phyloP scores from a whole-genome alignment of 2,329 filamentous ascomycete genomes.

The Phoma sp. region DNA sequence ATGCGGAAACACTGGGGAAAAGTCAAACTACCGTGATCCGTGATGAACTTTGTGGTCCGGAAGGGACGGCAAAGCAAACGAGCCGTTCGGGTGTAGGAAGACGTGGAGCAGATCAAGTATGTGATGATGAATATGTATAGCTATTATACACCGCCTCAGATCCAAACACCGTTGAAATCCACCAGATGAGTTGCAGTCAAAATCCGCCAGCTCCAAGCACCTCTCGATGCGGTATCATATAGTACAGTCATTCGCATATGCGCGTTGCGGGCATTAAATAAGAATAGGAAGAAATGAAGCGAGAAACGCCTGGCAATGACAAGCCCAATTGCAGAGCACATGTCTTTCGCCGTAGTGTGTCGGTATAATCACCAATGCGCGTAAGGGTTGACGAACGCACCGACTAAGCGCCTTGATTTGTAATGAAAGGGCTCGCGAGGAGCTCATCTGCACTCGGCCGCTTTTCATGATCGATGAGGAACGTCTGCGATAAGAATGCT shows the following conservation, averaged over 20 bases:
- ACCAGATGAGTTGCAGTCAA: slow-evolving; percentile 3
- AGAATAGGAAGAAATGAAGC: neutral
- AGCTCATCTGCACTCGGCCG: slow-evolving; percentile 91
- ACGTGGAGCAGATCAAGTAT: neutral
- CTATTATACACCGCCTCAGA: slow-evolving; percentile 5
- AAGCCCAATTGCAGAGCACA: neutral
- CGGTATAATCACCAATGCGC: neutral
- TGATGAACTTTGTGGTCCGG: neutral
- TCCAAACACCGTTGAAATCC: slow-evolving; percentile 10
- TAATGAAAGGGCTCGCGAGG: slow-evolving; percentile 81
- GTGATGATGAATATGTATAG: slow-evolving; percentile 6
- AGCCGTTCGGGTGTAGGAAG: neutral
- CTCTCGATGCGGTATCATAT: slow-evolving; percentile 21
- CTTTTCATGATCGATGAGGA: slow-evolving; percentile 94
- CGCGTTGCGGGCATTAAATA: slow-evolving; percentile 22
- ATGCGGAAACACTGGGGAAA: neutral
- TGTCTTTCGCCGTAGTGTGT: neutral
- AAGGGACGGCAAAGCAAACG: neutral
- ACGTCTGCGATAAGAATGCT: slow-evolving; percentile 84
- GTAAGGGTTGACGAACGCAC: neutral
- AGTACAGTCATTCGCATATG: slow-evolving; percentile 20
- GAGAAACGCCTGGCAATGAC: neutral
- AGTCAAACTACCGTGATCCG: neutral
- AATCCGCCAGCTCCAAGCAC: slow-evolving; percentile 8
- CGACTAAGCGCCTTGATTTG: slow-evolving; percentile 60